Conservation (phyloP, 192 early-diverging fungal species). For the Glomus cerebriforme region DNA sequence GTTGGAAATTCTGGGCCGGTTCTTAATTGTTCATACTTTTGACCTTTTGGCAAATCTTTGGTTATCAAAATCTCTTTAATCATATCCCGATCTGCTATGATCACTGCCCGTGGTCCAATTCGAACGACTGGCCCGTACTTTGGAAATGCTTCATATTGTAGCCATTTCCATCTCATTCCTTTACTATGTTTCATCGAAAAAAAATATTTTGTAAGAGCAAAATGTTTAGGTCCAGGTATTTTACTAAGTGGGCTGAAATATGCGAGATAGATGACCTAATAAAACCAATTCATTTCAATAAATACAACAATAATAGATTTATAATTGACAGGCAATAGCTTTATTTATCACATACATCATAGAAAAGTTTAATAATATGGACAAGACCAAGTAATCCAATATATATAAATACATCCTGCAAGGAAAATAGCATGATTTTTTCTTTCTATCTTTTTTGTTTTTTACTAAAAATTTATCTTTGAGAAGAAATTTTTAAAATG, state of each 20-base stretch:
- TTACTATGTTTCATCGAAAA: not conserved
- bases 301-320: no score
- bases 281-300: not conserved
- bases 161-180: constrained; percentile 11
- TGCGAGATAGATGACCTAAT: not conserved
- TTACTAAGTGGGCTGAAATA: constrained; percentile 37
- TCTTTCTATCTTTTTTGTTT: no score
- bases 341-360: no score
- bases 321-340: no score
- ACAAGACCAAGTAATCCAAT: no score
- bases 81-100: no score
- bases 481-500: no score
- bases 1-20: not conserved
- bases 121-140: constrained; percentile 39
- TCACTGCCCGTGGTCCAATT: not conserved
- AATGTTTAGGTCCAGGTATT: constrained; percentile 32
- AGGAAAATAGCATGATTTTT: no score
- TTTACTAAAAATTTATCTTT: no score
- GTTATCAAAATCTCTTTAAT: not conserved
- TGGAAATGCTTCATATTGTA: constrained; percentile 1
- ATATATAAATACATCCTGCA: no score
- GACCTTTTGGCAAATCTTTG: constrained; percentile 13
- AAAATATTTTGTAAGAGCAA: not conserved
- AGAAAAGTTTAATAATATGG: no score
- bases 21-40: not conserved